Conservation (phyloP, 768 basidiomycete species). For the Collybia mongolica region DNA sequence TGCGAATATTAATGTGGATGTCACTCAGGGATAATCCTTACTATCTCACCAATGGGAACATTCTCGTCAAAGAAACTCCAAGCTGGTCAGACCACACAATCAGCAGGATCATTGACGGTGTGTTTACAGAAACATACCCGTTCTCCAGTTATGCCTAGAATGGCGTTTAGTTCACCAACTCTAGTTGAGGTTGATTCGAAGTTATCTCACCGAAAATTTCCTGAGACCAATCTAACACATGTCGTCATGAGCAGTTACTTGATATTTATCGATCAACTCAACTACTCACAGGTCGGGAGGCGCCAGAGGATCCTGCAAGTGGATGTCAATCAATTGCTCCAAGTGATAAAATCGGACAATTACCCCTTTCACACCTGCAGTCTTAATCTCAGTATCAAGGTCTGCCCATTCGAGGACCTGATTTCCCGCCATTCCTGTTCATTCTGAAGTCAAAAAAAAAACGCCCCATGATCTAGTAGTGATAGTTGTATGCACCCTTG, state of each 20-base stretch:
- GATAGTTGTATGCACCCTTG: slow-evolving; percentile 33
- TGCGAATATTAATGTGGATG: background rate
- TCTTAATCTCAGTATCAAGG: slow-evolving; percentile 61
- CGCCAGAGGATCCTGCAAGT: slow-evolving; percentile 36
- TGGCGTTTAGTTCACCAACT: background rate
- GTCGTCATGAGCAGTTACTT: background rate
- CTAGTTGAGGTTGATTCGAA: background rate
- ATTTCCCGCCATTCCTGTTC: slow-evolving; percentile 56
- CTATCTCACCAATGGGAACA: slow-evolving; percentile 34
- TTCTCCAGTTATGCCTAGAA: slow-evolving; percentile 46
- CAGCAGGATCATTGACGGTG: background rate
- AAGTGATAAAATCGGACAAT: slow-evolving; percentile 6
- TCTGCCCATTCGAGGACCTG: slow-evolving; percentile 64
- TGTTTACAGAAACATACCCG: slow-evolving; percentile 25
- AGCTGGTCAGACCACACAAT: slow-evolving; percentile 19
- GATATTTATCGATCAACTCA: background rate
- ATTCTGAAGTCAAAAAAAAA: background rate
- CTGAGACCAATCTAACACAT: slow-evolving; percentile 34
- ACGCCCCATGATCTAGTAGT: too few species aligned
- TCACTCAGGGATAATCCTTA: background rate
- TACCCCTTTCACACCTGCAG: slow-evolving; percentile 48
- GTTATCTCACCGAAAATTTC: slow-evolving; percentile 37
- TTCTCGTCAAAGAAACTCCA: slow-evolving; percentile 43
- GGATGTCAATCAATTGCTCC: background rate
- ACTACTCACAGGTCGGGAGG: slow-evolving; percentile 40